Evolutionary conservation across 208 protist genomes (phyloP).

Genomic region (Strigomonas galati): DNA sequence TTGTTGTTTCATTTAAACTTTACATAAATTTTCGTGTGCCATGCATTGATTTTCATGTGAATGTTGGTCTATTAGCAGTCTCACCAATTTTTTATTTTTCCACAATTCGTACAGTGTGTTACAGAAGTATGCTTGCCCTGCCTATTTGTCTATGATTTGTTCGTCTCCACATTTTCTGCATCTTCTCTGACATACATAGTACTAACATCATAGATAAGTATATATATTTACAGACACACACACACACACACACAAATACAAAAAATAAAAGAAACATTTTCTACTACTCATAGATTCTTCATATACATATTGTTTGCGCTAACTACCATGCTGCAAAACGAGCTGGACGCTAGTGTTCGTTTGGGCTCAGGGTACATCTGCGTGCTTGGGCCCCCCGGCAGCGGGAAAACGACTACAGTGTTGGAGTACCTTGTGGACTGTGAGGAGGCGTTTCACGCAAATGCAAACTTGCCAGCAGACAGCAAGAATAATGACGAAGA

Average conservation of each 20-base stretch:
- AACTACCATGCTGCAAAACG: slow-evolving; percentile 29
- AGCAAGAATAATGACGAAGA: background rate
- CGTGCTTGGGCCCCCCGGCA: slow-evolving; percentile 67
- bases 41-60: background rate
- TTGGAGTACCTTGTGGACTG: slow-evolving; percentile 55
- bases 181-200: too few species aligned
- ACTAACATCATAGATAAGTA: background rate
- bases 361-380: slow-evolving; percentile 78
- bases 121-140: too few species aligned
- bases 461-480: background rate
- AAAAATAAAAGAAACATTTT: background rate
- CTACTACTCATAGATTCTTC: background rate
- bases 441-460: slow-evolving; percentile 30
- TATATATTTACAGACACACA: too few species aligned
- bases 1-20: slow-evolving; percentile 2
- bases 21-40: background rate
- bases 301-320: background rate
- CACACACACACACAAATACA: too few species aligned
- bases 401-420: slow-evolving; percentile 72
- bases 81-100: background rate
- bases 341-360: slow-evolving; percentile 66
- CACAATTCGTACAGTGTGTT: background rate
- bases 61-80: background rate
- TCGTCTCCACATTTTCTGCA: background rate
- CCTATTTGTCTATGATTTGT: too few species aligned